Evolutionary conservation across 2,329 filamentous ascomycete genomes (phyloP).

Genomic region (Phyllosticta citriasiana): DNA sequence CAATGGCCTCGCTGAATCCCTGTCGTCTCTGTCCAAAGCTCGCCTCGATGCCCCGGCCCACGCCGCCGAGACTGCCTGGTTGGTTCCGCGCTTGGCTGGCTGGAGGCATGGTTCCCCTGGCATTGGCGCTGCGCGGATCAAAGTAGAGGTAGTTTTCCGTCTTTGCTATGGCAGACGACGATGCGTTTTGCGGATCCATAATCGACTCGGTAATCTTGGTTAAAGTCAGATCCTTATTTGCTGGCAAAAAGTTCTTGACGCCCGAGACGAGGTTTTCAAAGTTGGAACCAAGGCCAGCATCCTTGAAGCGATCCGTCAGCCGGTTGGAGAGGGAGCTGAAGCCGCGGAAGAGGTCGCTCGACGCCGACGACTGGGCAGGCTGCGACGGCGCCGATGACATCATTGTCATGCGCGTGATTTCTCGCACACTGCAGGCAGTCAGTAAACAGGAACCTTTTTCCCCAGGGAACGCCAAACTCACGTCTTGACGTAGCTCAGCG

Average conservation of each 20-base stretch:
- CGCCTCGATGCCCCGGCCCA: conserved; percentile 55
- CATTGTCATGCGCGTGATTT: conserved; percentile 97
- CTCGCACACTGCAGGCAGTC: conserved; percentile 55
- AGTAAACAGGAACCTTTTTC: not conserved
- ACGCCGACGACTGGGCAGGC: conserved; percentile 48
- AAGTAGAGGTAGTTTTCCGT: conserved; percentile 97
- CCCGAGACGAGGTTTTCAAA: conserved; percentile 91
- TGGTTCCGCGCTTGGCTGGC: conserved; percentile 48
- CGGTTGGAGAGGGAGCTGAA: conserved; percentile 88
- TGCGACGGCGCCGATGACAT: conserved; percentile 72
- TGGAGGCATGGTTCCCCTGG: conserved; percentile 81
- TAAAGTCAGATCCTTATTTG: conserved; percentile 87
- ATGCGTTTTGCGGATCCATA: conserved; percentile 89
- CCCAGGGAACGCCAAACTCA: conserved; percentile 34
- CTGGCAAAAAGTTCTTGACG: conserved; percentile 96
- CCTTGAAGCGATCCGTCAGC: conserved; percentile 87
- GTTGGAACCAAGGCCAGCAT: conserved; percentile 75
- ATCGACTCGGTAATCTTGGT: conserved; percentile 98
- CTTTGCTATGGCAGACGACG: conserved; percentile 86
- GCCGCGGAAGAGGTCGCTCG: conserved; percentile 78
- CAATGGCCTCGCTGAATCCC: conserved; percentile 79
- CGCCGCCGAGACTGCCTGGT: conserved; percentile 33
- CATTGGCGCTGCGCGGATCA: conserved; percentile 86
- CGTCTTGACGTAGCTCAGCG: conserved; percentile 79
- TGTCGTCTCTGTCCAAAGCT: conserved; percentile 87